Evolutionary conservation across 768 basidiomycete genomes (phyloP).

Genomic region (Podaxis pistillaris): DNA sequence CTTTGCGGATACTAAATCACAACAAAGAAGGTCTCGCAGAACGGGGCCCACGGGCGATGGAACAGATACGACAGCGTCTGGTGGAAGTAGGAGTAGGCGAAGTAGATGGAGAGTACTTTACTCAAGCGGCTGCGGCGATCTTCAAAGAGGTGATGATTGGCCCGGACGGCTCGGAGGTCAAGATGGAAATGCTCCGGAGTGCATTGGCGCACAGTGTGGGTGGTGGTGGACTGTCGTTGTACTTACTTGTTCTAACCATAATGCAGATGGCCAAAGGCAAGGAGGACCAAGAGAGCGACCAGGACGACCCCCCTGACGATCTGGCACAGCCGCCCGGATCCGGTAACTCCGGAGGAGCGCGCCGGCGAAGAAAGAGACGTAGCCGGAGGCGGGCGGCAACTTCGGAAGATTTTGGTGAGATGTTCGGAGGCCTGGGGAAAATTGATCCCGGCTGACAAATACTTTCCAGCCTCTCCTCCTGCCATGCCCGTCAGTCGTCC

Average conservation of each 20-base stretch:
- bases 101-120: slow-evolving; percentile 5
- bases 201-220: slow-evolving; percentile 7
- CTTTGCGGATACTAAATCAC: not conserved
- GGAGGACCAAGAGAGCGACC: slow-evolving; percentile 13
- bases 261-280: slow-evolving; percentile 2
- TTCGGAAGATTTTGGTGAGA: slow-evolving; percentile 13
- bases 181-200: slow-evolving; percentile 13
- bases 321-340: slow-evolving; percentile 10
- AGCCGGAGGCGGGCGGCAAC: not conserved
- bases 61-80: slow-evolving; percentile 10
- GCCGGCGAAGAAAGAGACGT: slow-evolving; percentile 10
- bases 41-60: slow-evolving; percentile 8
- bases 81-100: not conserved
- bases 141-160: slow-evolving; percentile 9
- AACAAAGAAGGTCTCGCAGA: slow-evolving; percentile 7
- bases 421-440: slow-evolving; percentile 19
- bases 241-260: not conserved
- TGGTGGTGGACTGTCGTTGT: not conserved
- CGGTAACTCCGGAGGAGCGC: not conserved
- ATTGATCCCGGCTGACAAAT: slow-evolving; percentile 35
- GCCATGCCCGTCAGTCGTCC: slow-evolving; percentile 37
- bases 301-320: slow-evolving; percentile 5
- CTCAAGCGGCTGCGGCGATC: slow-evolving; percentile 12
- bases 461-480: slow-evolving; percentile 33
- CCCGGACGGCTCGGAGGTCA: slow-evolving; percentile 9